Evolutionary conservation across 257 asterid genomes (phyloP).

Genomic region (Solanum chilense): DNA sequence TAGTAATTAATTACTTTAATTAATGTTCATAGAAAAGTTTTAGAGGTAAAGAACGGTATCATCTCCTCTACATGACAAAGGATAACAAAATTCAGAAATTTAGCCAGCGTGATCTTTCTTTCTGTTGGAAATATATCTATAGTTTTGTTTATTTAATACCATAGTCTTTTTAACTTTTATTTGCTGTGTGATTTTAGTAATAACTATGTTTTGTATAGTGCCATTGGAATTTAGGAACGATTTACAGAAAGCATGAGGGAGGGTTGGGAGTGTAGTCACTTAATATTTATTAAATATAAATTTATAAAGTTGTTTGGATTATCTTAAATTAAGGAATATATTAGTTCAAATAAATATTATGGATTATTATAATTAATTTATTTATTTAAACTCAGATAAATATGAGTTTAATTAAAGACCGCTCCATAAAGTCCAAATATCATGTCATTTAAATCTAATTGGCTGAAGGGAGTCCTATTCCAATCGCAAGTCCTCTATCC

Average conservation of each 20-base stretch:
- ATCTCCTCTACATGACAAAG: conserved; percentile 73
- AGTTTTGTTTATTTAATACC: not conserved
- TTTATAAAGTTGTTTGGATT: too few species aligned
- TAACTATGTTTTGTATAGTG: conserved; percentile 27
- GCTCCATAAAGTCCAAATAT: too few species aligned
- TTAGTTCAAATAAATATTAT: too few species aligned
- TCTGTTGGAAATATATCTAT: not conserved
- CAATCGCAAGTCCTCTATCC: too few species aligned
- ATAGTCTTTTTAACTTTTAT: not conserved
- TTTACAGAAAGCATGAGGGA: conserved; percentile 78
- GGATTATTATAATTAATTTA: too few species aligned
- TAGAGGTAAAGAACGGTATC: conserved; percentile 86
- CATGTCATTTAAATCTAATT: too few species aligned
- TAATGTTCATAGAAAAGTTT: conserved; percentile 45
- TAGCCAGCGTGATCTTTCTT: conserved; percentile 39
- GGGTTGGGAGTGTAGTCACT: conserved; percentile 75
- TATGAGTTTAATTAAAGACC: too few species aligned
- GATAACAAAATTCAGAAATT: conserved; percentile 62
- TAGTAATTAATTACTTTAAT: not conserved
- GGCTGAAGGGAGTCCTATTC: too few species aligned
- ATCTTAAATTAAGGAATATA: too few species aligned
- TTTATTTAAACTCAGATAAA: too few species aligned
- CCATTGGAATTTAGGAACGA: conserved; percentile 80
- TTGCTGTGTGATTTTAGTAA: too few species aligned
- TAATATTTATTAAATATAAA: too few species aligned